Conservation (phyloP, 768 basidiomycete species). For the Omphalotus guepiniiformis region DNA sequence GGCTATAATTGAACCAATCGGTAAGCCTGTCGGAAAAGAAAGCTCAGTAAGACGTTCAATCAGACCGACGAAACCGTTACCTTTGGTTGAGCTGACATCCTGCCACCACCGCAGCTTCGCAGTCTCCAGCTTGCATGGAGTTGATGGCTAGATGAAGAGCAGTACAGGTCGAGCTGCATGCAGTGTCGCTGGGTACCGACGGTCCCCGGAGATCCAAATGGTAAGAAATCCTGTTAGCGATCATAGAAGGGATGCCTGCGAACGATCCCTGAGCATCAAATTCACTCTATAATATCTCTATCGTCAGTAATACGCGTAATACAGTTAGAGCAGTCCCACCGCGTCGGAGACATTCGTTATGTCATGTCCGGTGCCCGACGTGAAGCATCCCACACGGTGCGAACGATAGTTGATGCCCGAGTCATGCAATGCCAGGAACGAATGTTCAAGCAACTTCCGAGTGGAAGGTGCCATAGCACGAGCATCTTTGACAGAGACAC, state of each 20-base stretch:
- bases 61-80: constrained; percentile 33
- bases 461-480: constrained; percentile 28
- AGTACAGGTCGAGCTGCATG: constrained; percentile 44
- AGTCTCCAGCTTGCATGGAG: constrained; percentile 38
- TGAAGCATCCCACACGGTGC: constrained; percentile 35
- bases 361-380: constrained; percentile 25
- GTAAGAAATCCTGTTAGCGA: constrained; percentile 40
- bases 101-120: constrained; percentile 44
- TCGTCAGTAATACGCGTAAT: not conserved
- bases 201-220: constrained; percentile 40
- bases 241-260: constrained; percentile 27
- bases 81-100: constrained; percentile 43
- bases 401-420: constrained; percentile 44
- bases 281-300: constrained; percentile 24
- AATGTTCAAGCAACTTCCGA: constrained; percentile 32
- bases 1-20: constrained; percentile 33
- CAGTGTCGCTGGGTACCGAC: constrained; percentile 46
- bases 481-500: constrained; percentile 33
- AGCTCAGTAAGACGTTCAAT: not conserved
- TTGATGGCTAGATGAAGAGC: constrained; percentile 46
- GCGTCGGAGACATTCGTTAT: constrained; percentile 22
- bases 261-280: constrained; percentile 29
- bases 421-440: constrained; percentile 40
- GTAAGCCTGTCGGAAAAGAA: not conserved
- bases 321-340: constrained; percentile 15